A percentile compares a stretch with the other conserved stretches of the same genome.
phyloP scores from a whole-genome alignment of 495 filamentous ascomycete species.

The Zalerion maritima region DNA sequence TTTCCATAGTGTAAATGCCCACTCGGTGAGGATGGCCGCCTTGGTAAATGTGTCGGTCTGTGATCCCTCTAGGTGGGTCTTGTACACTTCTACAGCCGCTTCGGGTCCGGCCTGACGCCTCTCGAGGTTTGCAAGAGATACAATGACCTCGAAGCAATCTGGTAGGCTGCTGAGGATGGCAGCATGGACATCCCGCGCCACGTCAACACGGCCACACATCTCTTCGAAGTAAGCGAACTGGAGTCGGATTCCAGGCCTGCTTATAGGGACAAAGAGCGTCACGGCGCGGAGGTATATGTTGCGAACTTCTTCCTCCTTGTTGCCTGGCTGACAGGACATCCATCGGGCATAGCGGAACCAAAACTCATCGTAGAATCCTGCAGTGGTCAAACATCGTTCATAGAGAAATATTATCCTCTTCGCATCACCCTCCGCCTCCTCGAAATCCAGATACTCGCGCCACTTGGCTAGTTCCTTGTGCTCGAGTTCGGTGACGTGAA shows the following conservation, averaged over 20 bases:
- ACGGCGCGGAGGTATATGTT: slow-evolving; percentile 85
- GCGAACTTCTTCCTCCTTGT: slow-evolving; percentile 74
- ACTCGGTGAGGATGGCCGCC: slow-evolving; percentile 75
- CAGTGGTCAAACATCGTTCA: slow-evolving; percentile 83
- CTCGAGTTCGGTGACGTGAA: slow-evolving; percentile 88
- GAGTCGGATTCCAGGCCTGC: slow-evolving; percentile 61
- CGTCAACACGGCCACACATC: slow-evolving; percentile 54
- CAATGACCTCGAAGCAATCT: slow-evolving; percentile 73
- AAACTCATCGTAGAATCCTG: slow-evolving; percentile 92
- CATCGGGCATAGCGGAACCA: slow-evolving; percentile 96
- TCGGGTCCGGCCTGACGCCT: slow-evolving; percentile 76
- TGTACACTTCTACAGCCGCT: slow-evolving; percentile 75
- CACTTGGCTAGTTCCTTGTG: slow-evolving; percentile 79
- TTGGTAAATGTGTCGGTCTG: slow-evolving; percentile 66
- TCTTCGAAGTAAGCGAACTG: slow-evolving; percentile 95
- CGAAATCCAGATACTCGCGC: slow-evolving; percentile 93
- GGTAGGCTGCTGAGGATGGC: slow-evolving; percentile 54
- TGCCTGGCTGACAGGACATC: slow-evolving; percentile 72
- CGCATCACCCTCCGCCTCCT: slow-evolving; percentile 74
- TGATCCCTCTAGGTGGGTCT: slow-evolving; percentile 58
- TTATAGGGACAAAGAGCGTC: slow-evolving; percentile 74
- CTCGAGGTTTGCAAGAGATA: slow-evolving; percentile 76
- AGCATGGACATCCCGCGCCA: slow-evolving; percentile 70
- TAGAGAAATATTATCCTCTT: slow-evolving; percentile 68
- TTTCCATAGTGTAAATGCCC: slow-evolving; percentile 83